Evolutionary conservation across 495 filamentous ascomycete genomes (phyloP).

Genomic region (Pseudevernia furfuracea): DNA sequence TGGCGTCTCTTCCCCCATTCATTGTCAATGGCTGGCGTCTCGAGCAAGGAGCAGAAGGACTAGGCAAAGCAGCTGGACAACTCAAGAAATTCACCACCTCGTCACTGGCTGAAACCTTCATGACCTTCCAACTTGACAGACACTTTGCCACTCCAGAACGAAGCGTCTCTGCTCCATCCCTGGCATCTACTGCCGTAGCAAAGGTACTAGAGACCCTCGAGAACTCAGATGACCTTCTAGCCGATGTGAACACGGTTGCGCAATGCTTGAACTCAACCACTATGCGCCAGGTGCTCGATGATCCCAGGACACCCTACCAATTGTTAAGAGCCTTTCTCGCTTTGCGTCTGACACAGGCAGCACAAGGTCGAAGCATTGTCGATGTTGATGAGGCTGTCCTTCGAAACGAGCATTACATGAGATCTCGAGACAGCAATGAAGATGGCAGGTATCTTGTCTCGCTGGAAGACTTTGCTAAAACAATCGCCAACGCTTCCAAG

Average conservation of each 20-base stretch:
- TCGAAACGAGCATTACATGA: constrained; percentile 26
- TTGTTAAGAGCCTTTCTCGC: constrained; percentile 21
- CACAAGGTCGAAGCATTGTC: constrained; percentile 8
- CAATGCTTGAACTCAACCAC: constrained; percentile 19
- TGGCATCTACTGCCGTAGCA: constrained; percentile 16
- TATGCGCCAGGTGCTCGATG: constrained; percentile 20
- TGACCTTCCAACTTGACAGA: constrained; percentile 21
- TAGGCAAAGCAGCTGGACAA: not conserved
- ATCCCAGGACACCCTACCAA: constrained; percentile 24
- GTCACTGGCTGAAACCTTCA: constrained; percentile 19
- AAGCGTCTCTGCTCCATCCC: constrained; percentile 8
- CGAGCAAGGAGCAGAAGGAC: constrained; percentile 7
- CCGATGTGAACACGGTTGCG: constrained; percentile 20
- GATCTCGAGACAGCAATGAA: constrained; percentile 16
- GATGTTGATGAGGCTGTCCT: constrained; percentile 29
- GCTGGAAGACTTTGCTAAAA: constrained; percentile 20
- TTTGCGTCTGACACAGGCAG: not conserved
- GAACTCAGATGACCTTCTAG: constrained; percentile 18
- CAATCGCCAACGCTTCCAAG: not conserved
- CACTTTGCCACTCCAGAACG: constrained; percentile 13
- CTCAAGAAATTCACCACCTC: constrained; percentile 17
- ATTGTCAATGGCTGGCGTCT: constrained; percentile 19
- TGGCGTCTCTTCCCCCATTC: constrained; percentile 18
- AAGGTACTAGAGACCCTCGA: constrained; percentile 21
- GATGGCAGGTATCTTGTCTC: constrained; percentile 21